Evolutionary conservation across 371 early-diverging fungal species (phyloP), one percentile per base, ranked within the genome.

Genomic region (Zopfochytrium polystomum): DNA sequence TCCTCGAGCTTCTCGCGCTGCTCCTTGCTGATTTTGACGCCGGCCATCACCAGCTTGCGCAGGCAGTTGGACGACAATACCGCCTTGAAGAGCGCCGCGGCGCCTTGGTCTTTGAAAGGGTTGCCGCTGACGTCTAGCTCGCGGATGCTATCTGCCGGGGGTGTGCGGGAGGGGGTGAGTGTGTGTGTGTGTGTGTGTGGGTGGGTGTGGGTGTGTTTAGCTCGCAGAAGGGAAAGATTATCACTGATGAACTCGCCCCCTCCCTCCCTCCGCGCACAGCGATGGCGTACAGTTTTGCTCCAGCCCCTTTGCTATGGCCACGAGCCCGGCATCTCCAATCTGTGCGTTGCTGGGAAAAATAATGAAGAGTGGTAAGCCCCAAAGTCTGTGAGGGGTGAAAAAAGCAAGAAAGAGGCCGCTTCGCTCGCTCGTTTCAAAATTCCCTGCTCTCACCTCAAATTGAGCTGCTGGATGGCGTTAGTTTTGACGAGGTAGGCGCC

Each of bases 81-180:
- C 3, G 70, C 52, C 47, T 76, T 76, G 56, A 76, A 72, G 1
- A 77, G 60, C 15, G 65, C 68, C 0, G 52, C 35, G 5, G 70
- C 70, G 1, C 70, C 71, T 1, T 43, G 45, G 51, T 77, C 71
- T 18, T 65, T 55, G 49, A 72, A 67, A 1, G 70, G 63, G 52
- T 77, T 77, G 23, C 70, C 74, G 1, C 74, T 74, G 4, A 67
- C 26, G 49, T 77, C 64, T 18, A 77, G 53, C 22, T 73, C 74
- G 23, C 51, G 63, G 26, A 76, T 56, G 29, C 60, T 59, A 53
- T 66, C 66, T 64, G 27, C 9, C 33, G 20, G 34, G 27, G 3
- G 18, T 49, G 43, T 20, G 32, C 23, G 43, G 29, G 13, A 4
- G 13, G n/a, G n/a, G n/a, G n/a, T n/a, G n/a, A n/a, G n/a, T n/a